Evolutionary conservation across 371 early-diverging fungal species (phyloP), one percentile per base, ranked within the genome.

Genomic region (Rhizopus delemar): DNA sequence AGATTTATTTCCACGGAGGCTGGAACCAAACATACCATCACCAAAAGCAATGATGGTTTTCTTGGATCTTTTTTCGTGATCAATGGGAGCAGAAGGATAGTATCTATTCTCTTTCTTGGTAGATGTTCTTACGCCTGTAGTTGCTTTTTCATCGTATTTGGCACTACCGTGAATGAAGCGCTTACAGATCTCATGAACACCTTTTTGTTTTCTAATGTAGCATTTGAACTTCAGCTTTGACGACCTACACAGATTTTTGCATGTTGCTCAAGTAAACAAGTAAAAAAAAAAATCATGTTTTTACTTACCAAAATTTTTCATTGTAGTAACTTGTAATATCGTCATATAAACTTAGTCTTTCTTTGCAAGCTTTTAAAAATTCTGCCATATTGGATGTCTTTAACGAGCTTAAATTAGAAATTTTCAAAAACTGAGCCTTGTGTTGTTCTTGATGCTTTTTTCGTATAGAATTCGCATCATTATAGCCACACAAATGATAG

Each of bases 31-130:
- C 13, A 12, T 15, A 15, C 46, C 46, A 45, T 45, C 46, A 7
- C 46, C 46, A 45, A 45, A 45, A 22, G 46, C 46, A 45, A 45
- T 22, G 8, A 45, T 45, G 6, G 46, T 45, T 45, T 45, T 45
- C 22, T 22, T 22, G 22, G 22, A 22, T 22, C 22, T 22, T 22
- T 22, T 22, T 22, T 22, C 22, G 22, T 22, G 22, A 22, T 22
- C 22, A 22, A 22, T 22, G 22, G 22, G 22, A 22, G 22, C 22
- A 22, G 22, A n/a, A 22, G 15, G 49, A 31, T 7, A 49, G 31
- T 49, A 49, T 15, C 0, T 15, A 31, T 13, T 49, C 1, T 31
- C 22, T 8, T 49, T 49, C 29, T 31, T 29, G 4, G 49, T 13
- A 15, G 32, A 29, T 31, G 22, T 49, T 29, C 29, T 49, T 5